Evolutionary conservation across 495 filamentous ascomycete genomes (phyloP), one percentile per base, ranked within the genome.

Genomic region (Penicillium bovifimosum): DNA sequence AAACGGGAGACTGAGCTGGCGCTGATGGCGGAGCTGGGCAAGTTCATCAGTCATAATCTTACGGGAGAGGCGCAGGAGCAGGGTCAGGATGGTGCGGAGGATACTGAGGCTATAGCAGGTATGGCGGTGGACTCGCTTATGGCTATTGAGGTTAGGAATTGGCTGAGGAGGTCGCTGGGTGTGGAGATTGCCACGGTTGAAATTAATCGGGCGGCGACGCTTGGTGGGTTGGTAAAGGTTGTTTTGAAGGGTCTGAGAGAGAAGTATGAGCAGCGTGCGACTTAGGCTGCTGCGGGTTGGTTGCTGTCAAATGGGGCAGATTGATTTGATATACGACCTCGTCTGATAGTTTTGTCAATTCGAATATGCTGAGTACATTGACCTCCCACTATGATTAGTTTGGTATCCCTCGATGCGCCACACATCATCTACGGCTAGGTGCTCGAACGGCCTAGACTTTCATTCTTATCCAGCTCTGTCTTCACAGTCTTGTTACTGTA

Each of bases 121-220:
- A 49, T 74, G 13, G 71, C 68, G 0, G 52, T 77, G 1, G 75
- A 78, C 39, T 75, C 71, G 0, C 53, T 77, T 10, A 64, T 78
- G 33, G 61, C 63, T 0, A 68, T 78, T 38, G 74, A 77, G 52
- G 55, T 78, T 32, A 59, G 72, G 7, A 67, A 56, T 27, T 78
- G 74, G 75, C 70, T 55, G 42, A 54, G 67, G 10, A 53, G 62
- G 3, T 50, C 48, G 13, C 40, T 69, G 1, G 62, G 53, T 0
- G 46, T 66, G 9, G 67, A 73, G 1, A 52, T 74, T 20, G 57
- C 53, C 8, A 50, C 67, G 13, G 51, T 66, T 0, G 67, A 75
- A 29, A 59, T 75, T 14, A 54, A 58, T 2, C 55, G 56, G 29
- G 53, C 60, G 2, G 60, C 50, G 11, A 60, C 56, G 0, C 40